These are phyloP conservation scores for Cladochytrium replicatum DNA, from an alignment of 192 early-diverging fungal genomes.

Conservation along the genomic window DNA sequence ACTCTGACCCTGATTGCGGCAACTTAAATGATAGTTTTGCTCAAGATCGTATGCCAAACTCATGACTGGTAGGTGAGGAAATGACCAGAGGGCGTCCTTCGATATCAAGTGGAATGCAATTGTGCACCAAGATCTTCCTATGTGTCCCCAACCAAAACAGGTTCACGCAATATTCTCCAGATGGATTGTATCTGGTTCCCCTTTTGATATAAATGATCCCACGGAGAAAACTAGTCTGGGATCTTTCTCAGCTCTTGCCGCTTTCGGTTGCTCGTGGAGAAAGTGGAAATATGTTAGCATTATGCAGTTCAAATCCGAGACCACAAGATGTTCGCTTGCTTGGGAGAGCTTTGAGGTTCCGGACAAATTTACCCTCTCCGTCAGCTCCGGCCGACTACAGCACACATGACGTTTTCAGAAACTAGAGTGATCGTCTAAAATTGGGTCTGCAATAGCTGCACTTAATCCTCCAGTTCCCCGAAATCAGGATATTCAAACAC, in stretches of 20 bases:
- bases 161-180: constrained; percentile 52
- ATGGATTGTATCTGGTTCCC: constrained; percentile 44
- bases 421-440: too few species aligned
- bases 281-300: constrained; percentile 39
- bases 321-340: constrained; percentile 36
- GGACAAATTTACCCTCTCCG: neutral
- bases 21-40: constrained; percentile 49
- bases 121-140: constrained; percentile 48
- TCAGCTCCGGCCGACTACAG: constrained; percentile 4
- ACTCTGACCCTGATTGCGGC: constrained; percentile 26
- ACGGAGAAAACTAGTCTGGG: constrained; percentile 41
- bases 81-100: constrained; percentile 38
- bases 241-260: constrained; percentile 7
- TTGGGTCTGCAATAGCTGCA: too few species aligned
- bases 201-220: constrained; percentile 54
- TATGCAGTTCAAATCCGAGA: constrained; percentile 34
- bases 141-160: constrained; percentile 52
- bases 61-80: constrained; percentile 19
- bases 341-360: constrained; percentile 42
- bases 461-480: too few species aligned
- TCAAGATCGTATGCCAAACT: constrained; percentile 50
- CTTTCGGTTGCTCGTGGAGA: constrained; percentile 37
- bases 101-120: constrained; percentile 49
- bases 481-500: constrained; percentile 51
- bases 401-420: too few species aligned